These are phyloP conservation scores for Vicia faba DNA, from an alignment of 306 rosid genomes.

Conservation along the genomic window DNA sequence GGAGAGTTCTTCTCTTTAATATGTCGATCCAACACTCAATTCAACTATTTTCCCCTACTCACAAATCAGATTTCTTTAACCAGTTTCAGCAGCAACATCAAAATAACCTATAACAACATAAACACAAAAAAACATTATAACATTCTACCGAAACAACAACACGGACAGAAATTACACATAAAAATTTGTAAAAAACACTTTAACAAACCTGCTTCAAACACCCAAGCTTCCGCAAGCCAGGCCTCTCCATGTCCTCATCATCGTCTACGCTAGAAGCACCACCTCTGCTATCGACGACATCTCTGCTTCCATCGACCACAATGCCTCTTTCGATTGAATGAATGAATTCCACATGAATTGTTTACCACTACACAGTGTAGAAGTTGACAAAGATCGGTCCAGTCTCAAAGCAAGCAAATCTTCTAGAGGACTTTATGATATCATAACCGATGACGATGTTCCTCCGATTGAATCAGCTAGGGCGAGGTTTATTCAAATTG, in stretches of 20 bases:
- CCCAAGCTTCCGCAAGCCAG: no score
- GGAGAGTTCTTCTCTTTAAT: conserved; percentile 82
- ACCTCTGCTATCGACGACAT: conserved; percentile 56
- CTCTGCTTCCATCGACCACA: conserved; percentile 39
- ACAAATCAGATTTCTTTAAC: conserved; percentile 77
- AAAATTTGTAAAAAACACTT: no score
- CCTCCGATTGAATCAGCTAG: conserved; percentile 81
- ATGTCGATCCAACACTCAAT: conserved; percentile 66
- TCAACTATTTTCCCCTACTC: conserved; percentile 82
- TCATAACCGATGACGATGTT: conserved; percentile 65
- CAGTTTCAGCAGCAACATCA: conserved; percentile 97
- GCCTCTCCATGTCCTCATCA: conserved; percentile 83
- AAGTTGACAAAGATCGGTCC: conserved; percentile 77
- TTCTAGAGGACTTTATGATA: conserved; percentile 57
- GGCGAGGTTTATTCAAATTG: conserved; percentile 77
- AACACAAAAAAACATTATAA: no score
- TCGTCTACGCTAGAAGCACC: conserved; percentile 59
- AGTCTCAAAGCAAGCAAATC: conserved; percentile 68
- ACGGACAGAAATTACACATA: no score
- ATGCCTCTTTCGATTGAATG: conserved; percentile 69
- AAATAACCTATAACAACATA: no score
- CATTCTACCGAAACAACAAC: no score
- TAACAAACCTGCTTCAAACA: no score
- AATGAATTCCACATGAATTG: conserved; percentile 65
- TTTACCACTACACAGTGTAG: conserved; percentile 68